Percentiles rank a stretch among this genome's conserved stretches.
phyloP scores from a whole-genome alignment of 2,329 filamentous ascomycete genomes.

The Fusarium denticulatum region DNA sequence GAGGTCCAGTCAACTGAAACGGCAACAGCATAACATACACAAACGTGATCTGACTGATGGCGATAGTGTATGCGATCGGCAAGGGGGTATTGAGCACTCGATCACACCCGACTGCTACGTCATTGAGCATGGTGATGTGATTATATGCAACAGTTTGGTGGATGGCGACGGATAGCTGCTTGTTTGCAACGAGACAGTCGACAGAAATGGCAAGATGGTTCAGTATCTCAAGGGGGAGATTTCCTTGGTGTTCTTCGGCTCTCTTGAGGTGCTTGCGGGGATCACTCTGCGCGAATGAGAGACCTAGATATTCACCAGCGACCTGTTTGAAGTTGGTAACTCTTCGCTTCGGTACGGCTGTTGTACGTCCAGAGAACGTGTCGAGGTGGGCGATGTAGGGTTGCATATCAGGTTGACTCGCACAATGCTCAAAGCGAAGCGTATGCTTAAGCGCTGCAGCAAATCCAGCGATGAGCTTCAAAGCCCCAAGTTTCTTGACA shows the following conservation, averaged over 20 bases:
- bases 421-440: constrained; percentile 84
- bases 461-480: constrained; percentile 83
- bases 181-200: constrained; percentile 66
- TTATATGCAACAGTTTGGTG: constrained; percentile 71
- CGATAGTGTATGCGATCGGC: constrained; percentile 83
- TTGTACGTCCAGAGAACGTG: constrained; percentile 69
- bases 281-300: constrained; percentile 80
- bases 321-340: constrained; percentile 64
- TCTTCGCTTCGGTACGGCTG: constrained; percentile 54
- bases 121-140: constrained; percentile 72
- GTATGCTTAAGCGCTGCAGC: constrained; percentile 81
- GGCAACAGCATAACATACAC: constrained; percentile 83
- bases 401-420: constrained; percentile 77
- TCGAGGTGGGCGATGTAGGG: constrained; percentile 76
- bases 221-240: constrained; percentile 82
- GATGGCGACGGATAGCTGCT: constrained; percentile 64
- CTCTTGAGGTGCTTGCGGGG: constrained; percentile 81
- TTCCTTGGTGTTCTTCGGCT: constrained; percentile 76
- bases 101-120: constrained; percentile 77
- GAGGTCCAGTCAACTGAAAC: constrained; percentile 75
- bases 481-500: constrained; percentile 74
- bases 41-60: constrained; percentile 87
- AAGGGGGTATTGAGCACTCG: constrained; percentile 84
- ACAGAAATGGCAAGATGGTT: constrained; percentile 75
- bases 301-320: constrained; percentile 76